Percentiles rank a stretch among this genome's conserved stretches.
Conservation (phyloP, 2,329 filamentous ascomycete genomes). For the Clathrospora elynae region DNA sequence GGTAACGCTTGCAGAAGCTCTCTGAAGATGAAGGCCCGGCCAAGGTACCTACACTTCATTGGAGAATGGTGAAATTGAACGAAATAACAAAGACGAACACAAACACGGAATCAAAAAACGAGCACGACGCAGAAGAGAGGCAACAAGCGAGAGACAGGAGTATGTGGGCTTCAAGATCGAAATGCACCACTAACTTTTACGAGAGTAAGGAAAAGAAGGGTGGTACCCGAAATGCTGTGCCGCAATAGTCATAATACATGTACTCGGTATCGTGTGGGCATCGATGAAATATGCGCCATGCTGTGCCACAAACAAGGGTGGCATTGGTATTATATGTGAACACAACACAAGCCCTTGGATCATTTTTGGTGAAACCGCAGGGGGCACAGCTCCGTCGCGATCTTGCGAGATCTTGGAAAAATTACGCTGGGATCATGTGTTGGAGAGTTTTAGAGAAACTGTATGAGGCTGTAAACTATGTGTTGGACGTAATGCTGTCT, state of each 20-base stretch:
- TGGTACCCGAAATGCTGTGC: background rate
- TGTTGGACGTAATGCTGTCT: background rate
- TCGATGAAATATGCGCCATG: background rate
- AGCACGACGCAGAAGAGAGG: background rate
- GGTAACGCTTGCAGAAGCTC: slow-evolving; percentile 1
- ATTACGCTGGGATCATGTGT: too few species aligned
- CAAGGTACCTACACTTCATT: background rate
- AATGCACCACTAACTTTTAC: background rate
- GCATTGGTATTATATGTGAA: too few species aligned
- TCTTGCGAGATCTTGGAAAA: too few species aligned
- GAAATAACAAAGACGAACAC: background rate
- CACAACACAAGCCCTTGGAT: too few species aligned
- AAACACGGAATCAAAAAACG: background rate
- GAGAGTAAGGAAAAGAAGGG: too few species aligned
- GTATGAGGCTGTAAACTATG: too few species aligned
- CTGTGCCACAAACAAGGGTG: background rate
- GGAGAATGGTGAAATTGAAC: background rate
- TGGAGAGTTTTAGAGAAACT: too few species aligned
- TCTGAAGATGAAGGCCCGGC: background rate
- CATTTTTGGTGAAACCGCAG: too few species aligned
- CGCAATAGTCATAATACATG: too few species aligned
- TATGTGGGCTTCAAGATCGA: background rate
- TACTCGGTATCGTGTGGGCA: too few species aligned
- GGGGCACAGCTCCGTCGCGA: too few species aligned
- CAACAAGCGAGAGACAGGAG: background rate